Base-by-base conservation (phyloP, 192 early-diverging fungal species). In the Geranomyces variabilis region DNA sequence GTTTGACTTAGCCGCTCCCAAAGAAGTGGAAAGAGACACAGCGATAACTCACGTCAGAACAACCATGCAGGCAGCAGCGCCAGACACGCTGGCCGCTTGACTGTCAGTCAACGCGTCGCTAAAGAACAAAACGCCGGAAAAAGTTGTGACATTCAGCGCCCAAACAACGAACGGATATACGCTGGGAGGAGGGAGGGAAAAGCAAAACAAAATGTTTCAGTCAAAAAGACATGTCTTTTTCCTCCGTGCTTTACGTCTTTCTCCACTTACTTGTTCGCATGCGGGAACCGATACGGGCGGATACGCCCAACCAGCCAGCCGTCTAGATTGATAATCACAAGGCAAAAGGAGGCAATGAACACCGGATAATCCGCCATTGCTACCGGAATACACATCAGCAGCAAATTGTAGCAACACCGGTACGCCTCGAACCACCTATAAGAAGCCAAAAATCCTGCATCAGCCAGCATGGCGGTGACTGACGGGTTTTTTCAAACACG, bases 371-470 rank as follows among this genome's bases (percentile, higher is more conserved):
- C 65, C 44, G 72, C 65, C 44, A 74, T 46, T 7, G 45, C 31
- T 13, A 74, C 65, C 14, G 72, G 72, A 59, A 66, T 31, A 21
- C 41, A 15, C 65, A 74, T 56, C 21, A 74, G 64, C 9, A 74
- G 0, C 17, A 74, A 49, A 26, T 34, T 41, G 55, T 67, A 45
- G 17, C 30, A 26, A 10, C 45, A 47, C 15, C 72, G 63, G 29
- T 74, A 74, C 1, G 56, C 24, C 33, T 66, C 65, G 24, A 74
- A 74, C 64, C 65, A 74, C 70, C 70, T 72, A n/a, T n/a, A n/a
- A n/a, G n/a, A n/a, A n/a, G n/a, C n/a, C n/a, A n/a, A n/a, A n/a
- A n/a, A n/a, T n/a, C n/a, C n/a, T n/a, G n/a, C n/a, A n/a, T 21
- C 14, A 17, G n/a, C n/a, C n/a, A n/a, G n/a, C n/a, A n/a, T n/a